These are phyloP conservation scores for Alopecurus myosuroides DNA, from an alignment of 176 grass and related monocot species.

Conservation along the genomic window DNA sequence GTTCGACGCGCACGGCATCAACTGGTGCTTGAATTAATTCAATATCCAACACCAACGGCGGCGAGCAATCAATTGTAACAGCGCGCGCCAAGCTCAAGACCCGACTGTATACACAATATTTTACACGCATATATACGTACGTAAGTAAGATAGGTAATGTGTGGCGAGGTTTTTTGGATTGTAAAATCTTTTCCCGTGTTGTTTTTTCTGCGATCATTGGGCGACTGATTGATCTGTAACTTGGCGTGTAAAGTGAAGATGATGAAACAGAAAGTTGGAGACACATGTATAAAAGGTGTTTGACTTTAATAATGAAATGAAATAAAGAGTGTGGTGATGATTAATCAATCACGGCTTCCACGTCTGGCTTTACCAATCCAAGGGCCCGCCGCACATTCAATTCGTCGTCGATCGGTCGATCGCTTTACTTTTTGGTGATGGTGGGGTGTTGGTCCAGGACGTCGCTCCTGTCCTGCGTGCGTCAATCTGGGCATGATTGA, in stretches of 20 bases:
- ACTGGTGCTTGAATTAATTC: slow-evolving; percentile 35
- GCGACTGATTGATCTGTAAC: background rate
- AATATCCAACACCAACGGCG: background rate
- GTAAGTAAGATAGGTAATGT: background rate
- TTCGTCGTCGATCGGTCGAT: background rate
- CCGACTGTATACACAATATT: background rate
- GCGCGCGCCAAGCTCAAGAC: background rate
- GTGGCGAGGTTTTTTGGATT: slow-evolving; percentile 20
- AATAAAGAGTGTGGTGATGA: slow-evolving; percentile 17
- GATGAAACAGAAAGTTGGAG: slow-evolving; percentile 10
- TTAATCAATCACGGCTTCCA: slow-evolving; percentile 1
- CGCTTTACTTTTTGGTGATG: background rate
- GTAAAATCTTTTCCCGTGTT: background rate
- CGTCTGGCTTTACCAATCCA: background rate
- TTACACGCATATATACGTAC: background rate
- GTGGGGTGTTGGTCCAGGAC: slow-evolving; percentile 10
- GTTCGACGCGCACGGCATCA: slow-evolving; percentile 32
- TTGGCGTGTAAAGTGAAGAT: slow-evolving; percentile 16
- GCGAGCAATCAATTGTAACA: slow-evolving; percentile 23
- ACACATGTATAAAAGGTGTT: background rate
- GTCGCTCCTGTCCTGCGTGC: slow-evolving; percentile 2
- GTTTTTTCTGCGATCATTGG: background rate
- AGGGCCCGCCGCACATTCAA: background rate
- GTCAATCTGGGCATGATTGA: slow-evolving; percentile 29
- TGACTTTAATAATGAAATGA: slow-evolving; percentile 8